Conservation (phyloP, 768 basidiomycete species). For the Strobilomyces confusus region DNA sequence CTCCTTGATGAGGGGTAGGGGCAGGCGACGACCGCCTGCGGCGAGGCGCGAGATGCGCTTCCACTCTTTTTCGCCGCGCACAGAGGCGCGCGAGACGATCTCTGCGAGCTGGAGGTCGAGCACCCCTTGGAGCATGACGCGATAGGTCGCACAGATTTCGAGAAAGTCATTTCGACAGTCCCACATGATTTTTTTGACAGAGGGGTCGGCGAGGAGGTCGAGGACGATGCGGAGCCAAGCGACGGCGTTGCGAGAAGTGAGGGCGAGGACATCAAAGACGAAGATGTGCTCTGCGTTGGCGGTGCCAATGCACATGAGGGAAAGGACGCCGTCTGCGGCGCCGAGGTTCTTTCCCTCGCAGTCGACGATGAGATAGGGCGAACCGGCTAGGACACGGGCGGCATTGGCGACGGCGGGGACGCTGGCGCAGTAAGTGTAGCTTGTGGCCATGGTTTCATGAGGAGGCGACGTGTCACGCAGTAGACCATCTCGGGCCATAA, state of each 20-base stretch:
- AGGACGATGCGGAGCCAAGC: conserved; percentile 24
- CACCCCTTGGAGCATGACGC: conserved; percentile 29
- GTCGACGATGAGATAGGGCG: conserved; percentile 33
- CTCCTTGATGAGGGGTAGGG: conserved; percentile 20
- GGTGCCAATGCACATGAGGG: conserved; percentile 35
- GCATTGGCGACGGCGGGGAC: conserved; percentile 16
- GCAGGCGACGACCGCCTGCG: conserved; percentile 22
- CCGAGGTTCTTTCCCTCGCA: conserved; percentile 40
- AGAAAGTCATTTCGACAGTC: conserved; percentile 41
- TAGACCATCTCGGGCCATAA: not conserved
- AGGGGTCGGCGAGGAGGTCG: conserved; percentile 26
- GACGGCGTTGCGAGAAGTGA: conserved; percentile 15
- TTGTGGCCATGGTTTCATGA: conserved; percentile 15
- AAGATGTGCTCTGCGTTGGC: conserved; percentile 30
- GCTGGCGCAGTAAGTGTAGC: conserved; percentile 20
- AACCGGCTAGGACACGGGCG: conserved; percentile 13
- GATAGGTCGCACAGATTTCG: conserved; percentile 31
- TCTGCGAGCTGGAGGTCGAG: conserved; percentile 42
- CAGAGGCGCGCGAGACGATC: conserved; percentile 25
- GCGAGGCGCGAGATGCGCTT: conserved; percentile 27
- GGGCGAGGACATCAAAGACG: conserved; percentile 35
- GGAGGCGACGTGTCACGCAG: conserved; percentile 5
- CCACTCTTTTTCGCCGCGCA: conserved; percentile 26
- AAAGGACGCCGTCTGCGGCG: conserved; percentile 27
- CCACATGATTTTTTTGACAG: conserved; percentile 38